phyloP scores from a whole-genome alignment of 225 moss, liverwort and hornwort species.

The Neckera pumila region DNA sequence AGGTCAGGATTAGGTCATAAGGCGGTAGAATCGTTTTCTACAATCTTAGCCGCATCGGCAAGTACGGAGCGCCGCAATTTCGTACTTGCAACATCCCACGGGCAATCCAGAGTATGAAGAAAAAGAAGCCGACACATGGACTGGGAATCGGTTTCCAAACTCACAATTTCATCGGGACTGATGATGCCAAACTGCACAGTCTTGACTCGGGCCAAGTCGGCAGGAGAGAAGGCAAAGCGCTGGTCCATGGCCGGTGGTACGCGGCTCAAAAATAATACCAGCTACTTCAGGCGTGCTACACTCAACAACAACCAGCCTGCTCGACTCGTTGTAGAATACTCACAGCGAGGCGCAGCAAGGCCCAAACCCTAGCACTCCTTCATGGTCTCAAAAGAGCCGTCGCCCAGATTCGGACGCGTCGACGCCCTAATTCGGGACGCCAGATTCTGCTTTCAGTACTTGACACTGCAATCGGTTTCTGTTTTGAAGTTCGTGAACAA shows the following conservation, averaged over 20 bases:
- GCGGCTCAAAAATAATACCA: neutral
- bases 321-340: neutral
- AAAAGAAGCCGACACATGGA: neutral
- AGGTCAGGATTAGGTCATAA: neutral
- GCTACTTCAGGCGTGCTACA: neutral
- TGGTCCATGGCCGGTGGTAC: conserved; percentile 58
- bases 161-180: conserved; percentile 97
- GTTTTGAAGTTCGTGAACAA: neutral
- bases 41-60: neutral
- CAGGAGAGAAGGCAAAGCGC: conserved; percentile 94
- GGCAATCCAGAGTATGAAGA: neutral
- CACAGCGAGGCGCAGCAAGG: neutral
- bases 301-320: neutral
- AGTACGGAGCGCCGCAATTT: neutral
- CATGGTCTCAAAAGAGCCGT: neutral
- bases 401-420: neutral
- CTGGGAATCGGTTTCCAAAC: neutral
- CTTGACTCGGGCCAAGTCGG: conserved; percentile 96
- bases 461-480: neutral
- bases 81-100: neutral
- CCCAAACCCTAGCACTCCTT: conserved; percentile 10
- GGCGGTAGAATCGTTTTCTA: neutral
- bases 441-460: neutral
- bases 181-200: conserved; percentile 96
- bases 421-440: neutral